Base-by-base conservation (phyloP, 2,329 filamentous ascomycete genomes). In the Stachybotrys elegans region DNA sequence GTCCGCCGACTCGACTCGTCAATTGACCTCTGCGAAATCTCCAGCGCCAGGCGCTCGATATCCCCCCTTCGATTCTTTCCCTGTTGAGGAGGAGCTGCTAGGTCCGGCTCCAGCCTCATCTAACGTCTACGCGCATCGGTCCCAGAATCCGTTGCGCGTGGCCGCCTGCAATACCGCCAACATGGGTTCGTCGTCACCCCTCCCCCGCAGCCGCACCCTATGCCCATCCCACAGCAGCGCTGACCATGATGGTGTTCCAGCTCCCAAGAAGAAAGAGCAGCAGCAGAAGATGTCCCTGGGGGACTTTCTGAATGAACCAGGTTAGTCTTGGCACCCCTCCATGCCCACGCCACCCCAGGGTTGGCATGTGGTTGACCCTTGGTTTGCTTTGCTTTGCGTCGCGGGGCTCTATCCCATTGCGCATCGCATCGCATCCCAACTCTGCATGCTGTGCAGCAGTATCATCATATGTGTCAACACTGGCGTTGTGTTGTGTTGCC, bases 211-310 rank as follows among this genome's bases (percentile, higher is more conserved):
- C 40, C 35, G 34, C 21, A 23, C 43, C 29, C 31, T 22, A 16
- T n/a, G n/a, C n/a, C n/a, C n/a, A n/a, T n/a, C n/a, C 37, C 25
- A 13, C 16, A 47, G 39, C 37, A 38, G 21, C 45, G 46, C 32
- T 51, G 50, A 46, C 48, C 42, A 39, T 44, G 32, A 47, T 44
- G 41, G 43, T 48, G 49, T 43, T 65, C 48, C 62, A 95, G 91
- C 87, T 79, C 92, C 91, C 57, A 88, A 91, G 69, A 88, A 91
- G 69, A 94, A 94, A 76, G 87, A 89, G 76, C 85, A 95, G 73
- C 78, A 82, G 70, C 86, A 95, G 83, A 98, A 94, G 79, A 92
- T 98, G 87, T 89, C 88, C 76, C 84, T 97, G 66, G 88, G 89
- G 78, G 88, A 89, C 72, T 98, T 98, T 81, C 81, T 98, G 77